Evolutionary conservation across 306 rosid genomes (phyloP), one percentile per base, ranked within the genome.

Genomic region (Quercus suber): DNA sequence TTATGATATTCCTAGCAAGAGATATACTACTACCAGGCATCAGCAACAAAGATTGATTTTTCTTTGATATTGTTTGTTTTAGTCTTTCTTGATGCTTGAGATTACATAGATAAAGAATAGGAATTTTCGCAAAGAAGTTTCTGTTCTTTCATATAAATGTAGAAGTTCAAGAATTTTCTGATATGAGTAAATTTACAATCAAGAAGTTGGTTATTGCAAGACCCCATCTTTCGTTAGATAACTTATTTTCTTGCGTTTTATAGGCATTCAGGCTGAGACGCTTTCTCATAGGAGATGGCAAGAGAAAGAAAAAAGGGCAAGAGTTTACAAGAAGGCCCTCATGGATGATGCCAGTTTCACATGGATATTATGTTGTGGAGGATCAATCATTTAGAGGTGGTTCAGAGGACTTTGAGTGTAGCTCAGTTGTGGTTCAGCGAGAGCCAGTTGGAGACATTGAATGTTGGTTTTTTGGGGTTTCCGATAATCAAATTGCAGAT

Each of bases 281-380:
- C 1, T 73, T 86, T 27, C 55, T 83, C 18, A 74, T 71, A 55
- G 83, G 91, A 45, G 73, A 69, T 55, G 76, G 80, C 4, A 76
- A 77, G 59, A 73, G 82, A n/a, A 84, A 82, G 67, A 85, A 77
- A 83, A 83, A 85, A 60, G 77, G 63, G 13, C 51, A 5, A 59
- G 79, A 21, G 60, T 23, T 5, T 15, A 30, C 68, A 58, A 82
- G 41, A 70, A 88, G 87, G 64, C 83, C 87, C 11, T 87, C 94
- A 69, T 91, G 97, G 98, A 89, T 92, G 97, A 76, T 80, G 78
- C 97, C 98, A 73, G 83, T 94, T 41, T 82, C 90, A 27, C 97
- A 94, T 79, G 98, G 98, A 0, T 83, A 81, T 60, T 86, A 90
- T 57, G 89, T 86, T 18, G 81, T 86, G 14, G 80, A 83, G 60